Conservation (phyloP, 257 asterid species). For the Perilla frutescens region DNA sequence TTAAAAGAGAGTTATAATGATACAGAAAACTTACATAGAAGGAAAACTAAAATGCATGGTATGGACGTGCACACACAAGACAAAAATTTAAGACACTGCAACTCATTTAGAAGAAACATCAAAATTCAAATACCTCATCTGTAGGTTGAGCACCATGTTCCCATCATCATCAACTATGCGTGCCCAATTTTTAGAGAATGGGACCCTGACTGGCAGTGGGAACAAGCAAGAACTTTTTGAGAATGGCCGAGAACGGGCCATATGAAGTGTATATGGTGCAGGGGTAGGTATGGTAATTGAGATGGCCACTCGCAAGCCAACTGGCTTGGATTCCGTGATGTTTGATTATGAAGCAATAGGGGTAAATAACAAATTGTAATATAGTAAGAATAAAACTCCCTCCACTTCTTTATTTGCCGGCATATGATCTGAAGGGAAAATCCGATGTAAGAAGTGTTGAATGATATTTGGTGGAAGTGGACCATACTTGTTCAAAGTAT, state of each 20-base stretch:
- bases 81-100: slow-evolving; percentile 4
- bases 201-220: slow-evolving; percentile 60
- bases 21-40: neutral
- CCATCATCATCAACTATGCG: slow-evolving; percentile 68
- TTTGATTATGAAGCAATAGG: slow-evolving; percentile 27
- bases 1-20: neutral
- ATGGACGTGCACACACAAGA: neutral
- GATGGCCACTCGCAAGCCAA: slow-evolving; percentile 73
- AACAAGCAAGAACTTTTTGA: slow-evolving; percentile 69
- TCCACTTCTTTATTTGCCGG: neutral
- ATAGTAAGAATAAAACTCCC: neutral
- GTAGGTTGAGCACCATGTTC: slow-evolving; percentile 68
- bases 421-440: slow-evolving; percentile 2
- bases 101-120: slow-evolving; percentile 15
- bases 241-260: slow-evolving; percentile 60
- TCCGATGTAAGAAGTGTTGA: neutral
- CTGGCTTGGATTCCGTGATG: slow-evolving; percentile 50
- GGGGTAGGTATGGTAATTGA: slow-evolving; percentile 79
- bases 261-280: slow-evolving; percentile 60
- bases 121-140: slow-evolving; percentile 63
- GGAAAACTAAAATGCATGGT: slow-evolving; percentile 8
- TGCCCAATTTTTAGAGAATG: slow-evolving; percentile 59
- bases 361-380: neutral
- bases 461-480: slow-evolving; percentile 4
- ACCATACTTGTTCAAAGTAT: neutral